Conservation (phyloP, 495 filamentous ascomycete genomes). For the Aeminium ludgeri region DNA sequence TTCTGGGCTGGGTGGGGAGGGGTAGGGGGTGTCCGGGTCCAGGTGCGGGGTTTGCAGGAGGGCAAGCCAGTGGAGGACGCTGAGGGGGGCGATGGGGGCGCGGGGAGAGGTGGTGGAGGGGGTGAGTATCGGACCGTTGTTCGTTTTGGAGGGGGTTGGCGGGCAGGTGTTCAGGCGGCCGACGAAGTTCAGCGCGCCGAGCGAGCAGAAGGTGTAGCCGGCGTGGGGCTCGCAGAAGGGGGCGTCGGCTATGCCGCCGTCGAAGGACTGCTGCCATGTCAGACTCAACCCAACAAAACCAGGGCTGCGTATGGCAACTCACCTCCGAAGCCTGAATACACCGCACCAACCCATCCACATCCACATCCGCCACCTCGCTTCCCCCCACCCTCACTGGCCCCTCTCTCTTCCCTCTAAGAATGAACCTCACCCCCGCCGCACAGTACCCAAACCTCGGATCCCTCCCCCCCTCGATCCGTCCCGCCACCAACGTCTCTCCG, state of each 20-base stretch:
- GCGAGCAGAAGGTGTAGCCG: conserved; percentile 16
- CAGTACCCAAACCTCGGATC: conserved; percentile 81
- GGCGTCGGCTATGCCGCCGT: conserved; percentile 72
- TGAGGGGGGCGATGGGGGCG: too few relatives aligned
- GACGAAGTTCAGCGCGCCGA: conserved; percentile 10
- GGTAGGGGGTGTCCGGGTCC: not conserved
- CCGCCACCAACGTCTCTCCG: conserved; percentile 55
- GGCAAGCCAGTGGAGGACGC: conserved; percentile 1
- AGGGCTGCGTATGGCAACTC: conserved; percentile 17
- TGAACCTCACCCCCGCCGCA: conserved; percentile 65
- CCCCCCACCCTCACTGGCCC: conserved; percentile 22
- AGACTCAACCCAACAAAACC: too few relatives aligned
- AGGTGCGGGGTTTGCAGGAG: not conserved
- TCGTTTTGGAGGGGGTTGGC: not conserved
- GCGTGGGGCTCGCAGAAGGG: conserved; percentile 73
- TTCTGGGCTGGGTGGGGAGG: too few relatives aligned
- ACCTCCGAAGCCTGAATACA: conserved; percentile 61
- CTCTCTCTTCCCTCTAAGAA: conserved; percentile 38
- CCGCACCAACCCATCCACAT: conserved; percentile 47
- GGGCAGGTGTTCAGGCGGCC: conserved; percentile 5
- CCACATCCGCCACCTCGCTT: conserved; percentile 49
- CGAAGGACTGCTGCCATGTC: conserved; percentile 50
- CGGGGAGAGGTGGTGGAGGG: too few relatives aligned
- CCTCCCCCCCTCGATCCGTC: conserved; percentile 52
- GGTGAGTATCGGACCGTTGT: too few relatives aligned